Evolutionary conservation across 1,284 basidiomycete genomes (phyloP), one percentile per base, ranked within the genome.

Genomic region (Cryptococcus sp.): DNA sequence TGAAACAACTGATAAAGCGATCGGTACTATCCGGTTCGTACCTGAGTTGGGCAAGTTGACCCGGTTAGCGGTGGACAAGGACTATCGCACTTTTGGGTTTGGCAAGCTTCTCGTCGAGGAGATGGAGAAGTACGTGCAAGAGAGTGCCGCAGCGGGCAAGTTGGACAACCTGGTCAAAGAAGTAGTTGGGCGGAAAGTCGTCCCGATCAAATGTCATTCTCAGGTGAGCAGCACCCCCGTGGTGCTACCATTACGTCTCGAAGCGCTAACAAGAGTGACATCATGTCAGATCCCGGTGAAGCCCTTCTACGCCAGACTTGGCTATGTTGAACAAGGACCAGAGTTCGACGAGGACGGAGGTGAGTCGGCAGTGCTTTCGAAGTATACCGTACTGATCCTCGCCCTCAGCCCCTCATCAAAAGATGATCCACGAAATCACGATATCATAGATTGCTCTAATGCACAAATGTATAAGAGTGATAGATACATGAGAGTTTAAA

Each of bases 271-370:
- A 8, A 10, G 31, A 8, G 31, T 35, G 31, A 46, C 19, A 46
- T 52, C 17, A 57, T 40, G 10, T 1, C 54, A 78, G 75, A 68
- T 77, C 44, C 70, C 70, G 38, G 75, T 75, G 19, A 65, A 74
- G 20, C 62, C 64, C 20, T 77, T 76, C 50, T 79, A 79, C 58
- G 70, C 87, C 86, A 56, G 87, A 78, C 62, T 90, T 83, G 59
- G 83, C 75, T 62, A 91, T 59, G 47, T 40, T 2, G 52, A 58
- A 54, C 17, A 83, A 72, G 50, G 83, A 80, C 71, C 87, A 82
- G 73, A 88, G 87, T 77, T 91, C 83, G 51, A 85, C 80, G 70
- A 86, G 81, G 71, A 88, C 81, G 52, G 86, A 78, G 35, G 84
- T 81, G 38, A 87, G 75, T n/a, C 8, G 84, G 11, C 16, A 8